Conservation (phyloP, 2,329 filamentous ascomycete species). For the Epichloe baconii region DNA sequence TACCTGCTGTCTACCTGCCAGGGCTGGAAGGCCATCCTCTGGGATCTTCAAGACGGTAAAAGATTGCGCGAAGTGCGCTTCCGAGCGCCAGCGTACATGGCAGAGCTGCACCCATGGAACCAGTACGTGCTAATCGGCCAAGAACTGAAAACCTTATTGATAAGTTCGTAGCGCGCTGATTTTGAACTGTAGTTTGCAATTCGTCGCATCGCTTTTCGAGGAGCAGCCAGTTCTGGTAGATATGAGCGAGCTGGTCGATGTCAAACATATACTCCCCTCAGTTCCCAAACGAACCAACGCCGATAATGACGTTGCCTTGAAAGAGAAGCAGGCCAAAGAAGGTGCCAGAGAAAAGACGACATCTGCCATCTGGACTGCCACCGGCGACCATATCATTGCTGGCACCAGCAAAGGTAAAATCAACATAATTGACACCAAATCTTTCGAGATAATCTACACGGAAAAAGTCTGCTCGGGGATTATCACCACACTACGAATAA, state of each 20-base stretch:
- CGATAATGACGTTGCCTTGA: constrained; percentile 54
- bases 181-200: constrained; percentile 49
- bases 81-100: constrained; percentile 86
- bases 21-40: constrained; percentile 92
- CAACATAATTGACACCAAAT: constrained; percentile 81
- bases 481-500: constrained; percentile 76
- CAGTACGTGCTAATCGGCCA: constrained; percentile 39
- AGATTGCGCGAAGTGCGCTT: constrained; percentile 78
- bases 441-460: constrained; percentile 74
- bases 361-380: constrained; percentile 74
- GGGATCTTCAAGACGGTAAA: constrained; percentile 66
- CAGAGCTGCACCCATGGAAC: constrained; percentile 84
- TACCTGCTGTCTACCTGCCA: constrained; percentile 89
- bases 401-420: constrained; percentile 94
- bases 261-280: constrained; percentile 65
- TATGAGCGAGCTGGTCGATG: constrained; percentile 52
- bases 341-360: constrained; percentile 94
- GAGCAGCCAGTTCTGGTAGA: constrained; percentile 85
- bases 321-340: constrained; percentile 78
- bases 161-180: constrained; percentile 9
- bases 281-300: constrained; percentile 61
- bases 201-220: constrained; percentile 87
- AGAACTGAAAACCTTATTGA: not conserved
- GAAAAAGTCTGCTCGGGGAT: constrained; percentile 78
- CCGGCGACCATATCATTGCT: constrained; percentile 77